These are phyloP conservation scores for Biancaea sappan DNA, from an alignment of 306 rosid species.

Conservation along the genomic window DNA sequence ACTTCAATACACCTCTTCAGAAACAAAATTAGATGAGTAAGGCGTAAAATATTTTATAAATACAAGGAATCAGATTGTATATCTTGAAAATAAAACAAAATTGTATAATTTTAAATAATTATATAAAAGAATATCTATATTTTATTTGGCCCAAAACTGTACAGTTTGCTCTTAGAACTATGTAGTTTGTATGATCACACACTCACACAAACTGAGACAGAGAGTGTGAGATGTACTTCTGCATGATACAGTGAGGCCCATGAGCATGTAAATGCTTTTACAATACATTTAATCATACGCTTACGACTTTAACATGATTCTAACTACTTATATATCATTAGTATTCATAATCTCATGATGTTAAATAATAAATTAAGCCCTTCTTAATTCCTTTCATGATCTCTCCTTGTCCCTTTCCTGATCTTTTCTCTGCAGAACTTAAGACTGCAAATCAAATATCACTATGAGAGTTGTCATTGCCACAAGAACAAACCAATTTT, in stretches of 20 bases:
- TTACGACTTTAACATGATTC: conserved; percentile 45
- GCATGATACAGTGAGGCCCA: conserved; percentile 36
- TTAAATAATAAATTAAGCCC: conserved; percentile 31
- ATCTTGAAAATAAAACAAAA: too few species aligned
- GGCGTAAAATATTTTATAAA: too few species aligned
- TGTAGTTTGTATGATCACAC: conserved; percentile 12
- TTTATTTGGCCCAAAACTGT: neutral
- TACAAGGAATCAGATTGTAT: too few species aligned
- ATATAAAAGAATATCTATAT: too few species aligned
- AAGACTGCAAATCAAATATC: conserved; percentile 9
- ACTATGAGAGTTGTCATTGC: conserved; percentile 52
- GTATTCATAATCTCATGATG: conserved; percentile 39
- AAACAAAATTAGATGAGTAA: too few species aligned
- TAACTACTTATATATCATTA: conserved; percentile 20
- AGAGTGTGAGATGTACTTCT: conserved; percentile 19
- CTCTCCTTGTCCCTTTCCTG: conserved; percentile 8
- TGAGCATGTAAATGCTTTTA: conserved; percentile 18
- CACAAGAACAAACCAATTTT: conserved; percentile 47
- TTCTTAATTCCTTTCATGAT: conserved; percentile 17
- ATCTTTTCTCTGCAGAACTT: conserved; percentile 14
- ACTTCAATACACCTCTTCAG: too few species aligned
- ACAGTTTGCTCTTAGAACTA: neutral
- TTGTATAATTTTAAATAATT: too few species aligned
- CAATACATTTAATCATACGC: too few species aligned
- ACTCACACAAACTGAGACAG: neutral